Evolutionary conservation across 176 grass and related monocot genomes (phyloP).

Genomic region (Pharus latifolius): DNA sequence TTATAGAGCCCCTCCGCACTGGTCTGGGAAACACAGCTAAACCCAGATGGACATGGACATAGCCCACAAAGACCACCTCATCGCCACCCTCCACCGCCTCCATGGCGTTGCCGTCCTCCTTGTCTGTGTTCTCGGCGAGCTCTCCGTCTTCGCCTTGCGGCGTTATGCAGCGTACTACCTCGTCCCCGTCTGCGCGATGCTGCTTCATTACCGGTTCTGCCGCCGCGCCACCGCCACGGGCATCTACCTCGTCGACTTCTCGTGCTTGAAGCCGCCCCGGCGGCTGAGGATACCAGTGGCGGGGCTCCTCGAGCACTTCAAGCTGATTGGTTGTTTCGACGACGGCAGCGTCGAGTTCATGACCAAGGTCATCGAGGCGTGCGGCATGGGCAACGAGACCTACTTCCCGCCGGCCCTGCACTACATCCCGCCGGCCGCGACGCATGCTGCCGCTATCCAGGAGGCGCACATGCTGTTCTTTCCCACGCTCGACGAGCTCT

Average conservation of each 20-base stretch:
- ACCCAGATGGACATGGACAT: slow-evolving; percentile 23
- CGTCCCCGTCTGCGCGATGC: slow-evolving; percentile 25
- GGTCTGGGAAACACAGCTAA: neutral
- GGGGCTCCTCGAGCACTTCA: slow-evolving; percentile 37
- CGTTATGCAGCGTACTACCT: slow-evolving; percentile 5
- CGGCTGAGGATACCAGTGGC: slow-evolving; percentile 35
- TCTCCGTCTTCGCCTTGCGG: neutral
- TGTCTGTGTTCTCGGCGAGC: slow-evolving; percentile 28
- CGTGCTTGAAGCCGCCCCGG: slow-evolving; percentile 50
- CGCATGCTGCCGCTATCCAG: neutral
- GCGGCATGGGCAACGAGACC: slow-evolving; percentile 81
- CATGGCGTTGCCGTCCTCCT: neutral
- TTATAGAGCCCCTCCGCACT: neutral
- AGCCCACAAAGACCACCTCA: slow-evolving; percentile 42
- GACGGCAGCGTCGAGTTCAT: slow-evolving; percentile 62
- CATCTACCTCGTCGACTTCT: slow-evolving; percentile 48
- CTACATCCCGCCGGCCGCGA: slow-evolving; percentile 37
- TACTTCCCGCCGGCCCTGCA: slow-evolving; percentile 54
- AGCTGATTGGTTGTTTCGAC: slow-evolving; percentile 61
- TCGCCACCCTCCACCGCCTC: slow-evolving; percentile 8
- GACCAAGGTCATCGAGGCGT: slow-evolving; percentile 39
- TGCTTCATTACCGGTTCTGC: slow-evolving; percentile 8
- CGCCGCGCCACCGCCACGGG: neutral
- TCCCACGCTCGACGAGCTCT: slow-evolving; percentile 20
- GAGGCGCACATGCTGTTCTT: slow-evolving; percentile 27